These are phyloP conservation scores for Nicotiana sylvestris DNA, from an alignment of 257 asterid genomes.

Conservation along the genomic window DNA sequence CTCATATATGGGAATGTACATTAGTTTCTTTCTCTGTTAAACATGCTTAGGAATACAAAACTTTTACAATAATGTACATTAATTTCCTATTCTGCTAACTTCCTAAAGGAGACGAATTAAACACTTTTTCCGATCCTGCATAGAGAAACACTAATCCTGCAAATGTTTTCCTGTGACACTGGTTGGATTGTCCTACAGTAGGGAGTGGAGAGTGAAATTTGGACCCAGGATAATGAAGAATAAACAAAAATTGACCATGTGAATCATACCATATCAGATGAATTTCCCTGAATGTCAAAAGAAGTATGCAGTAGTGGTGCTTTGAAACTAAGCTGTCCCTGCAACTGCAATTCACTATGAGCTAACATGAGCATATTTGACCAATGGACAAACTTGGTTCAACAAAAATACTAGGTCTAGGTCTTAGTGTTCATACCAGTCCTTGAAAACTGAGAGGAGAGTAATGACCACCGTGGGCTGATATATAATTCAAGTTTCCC, in stretches of 20 bases:
- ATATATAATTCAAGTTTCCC: conserved; percentile 26
- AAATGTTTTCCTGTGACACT: background rate
- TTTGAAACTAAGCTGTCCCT: conserved; percentile 29
- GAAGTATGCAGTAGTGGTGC: conserved; percentile 25
- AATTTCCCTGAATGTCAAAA: conserved; percentile 25
- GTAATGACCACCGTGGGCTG: conserved; percentile 22
- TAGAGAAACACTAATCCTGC: background rate
- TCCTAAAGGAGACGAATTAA: background rate
- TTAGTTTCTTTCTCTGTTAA: background rate
- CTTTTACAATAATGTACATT: background rate
- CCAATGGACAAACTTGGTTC: background rate
- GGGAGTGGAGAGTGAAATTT: background rate
- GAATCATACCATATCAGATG: conserved; percentile 20
- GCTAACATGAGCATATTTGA: background rate
- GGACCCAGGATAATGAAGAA: background rate
- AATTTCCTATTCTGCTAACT: background rate
- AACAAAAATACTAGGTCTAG: background rate
- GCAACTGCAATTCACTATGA: conserved; percentile 24
- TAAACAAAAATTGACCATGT: background rate
- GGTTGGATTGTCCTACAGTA: background rate
- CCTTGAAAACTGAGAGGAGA: conserved; percentile 24
- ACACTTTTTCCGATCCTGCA: background rate
- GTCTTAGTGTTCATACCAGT: conserved; percentile 16
- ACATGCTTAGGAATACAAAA: background rate
- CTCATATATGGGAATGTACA: background rate